Conservation (phyloP, 352 stramenopile genomes). For the Phytophthora pini region DNA sequence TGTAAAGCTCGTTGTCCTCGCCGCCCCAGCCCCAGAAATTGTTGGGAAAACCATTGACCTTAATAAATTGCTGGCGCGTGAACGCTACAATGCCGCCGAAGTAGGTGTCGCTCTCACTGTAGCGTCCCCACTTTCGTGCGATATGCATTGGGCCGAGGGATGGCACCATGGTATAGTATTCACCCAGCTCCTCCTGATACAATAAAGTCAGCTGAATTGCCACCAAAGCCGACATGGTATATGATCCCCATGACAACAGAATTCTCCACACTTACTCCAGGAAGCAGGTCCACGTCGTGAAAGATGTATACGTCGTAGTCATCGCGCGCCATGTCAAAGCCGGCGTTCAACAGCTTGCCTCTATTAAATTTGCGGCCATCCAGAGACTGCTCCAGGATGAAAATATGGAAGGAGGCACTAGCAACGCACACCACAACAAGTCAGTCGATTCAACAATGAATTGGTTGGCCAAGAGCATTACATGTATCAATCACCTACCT, state of each 20-base stretch:
- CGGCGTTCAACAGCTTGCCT: slow-evolving; percentile 97
- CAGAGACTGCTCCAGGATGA: slow-evolving; percentile 95
- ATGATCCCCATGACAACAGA: not conserved
- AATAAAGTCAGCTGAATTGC: slow-evolving; percentile 2
- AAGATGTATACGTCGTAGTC: slow-evolving; percentile 92
- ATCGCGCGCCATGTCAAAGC: slow-evolving; percentile 91
- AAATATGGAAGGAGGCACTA: slow-evolving; percentile 87
- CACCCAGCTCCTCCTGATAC: slow-evolving; percentile 66
- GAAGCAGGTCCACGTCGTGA: slow-evolving; percentile 97
- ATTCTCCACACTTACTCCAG: slow-evolving; percentile 40
- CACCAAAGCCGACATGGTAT: not conserved
- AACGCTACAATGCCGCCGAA: slow-evolving; percentile 95
- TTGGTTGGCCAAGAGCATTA: slow-evolving; percentile 1
- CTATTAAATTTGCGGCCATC: slow-evolving; percentile 97
- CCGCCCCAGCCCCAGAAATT: slow-evolving; percentile 92
- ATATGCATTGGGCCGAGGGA: slow-evolving; percentile 91
- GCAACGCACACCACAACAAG: not conserved
- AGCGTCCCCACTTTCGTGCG: slow-evolving; percentile 94
- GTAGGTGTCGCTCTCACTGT: slow-evolving; percentile 95
- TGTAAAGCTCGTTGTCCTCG: slow-evolving; percentile 66
- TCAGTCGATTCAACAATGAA: not conserved
- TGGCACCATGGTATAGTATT: slow-evolving; percentile 79
- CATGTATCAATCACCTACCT: slow-evolving; percentile 9
- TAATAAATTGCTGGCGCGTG: slow-evolving; percentile 86
- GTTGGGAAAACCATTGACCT: slow-evolving; percentile 96